Base-by-base conservation (phyloP, 768 basidiomycete species). In the Filobasidium floriforme region DNA sequence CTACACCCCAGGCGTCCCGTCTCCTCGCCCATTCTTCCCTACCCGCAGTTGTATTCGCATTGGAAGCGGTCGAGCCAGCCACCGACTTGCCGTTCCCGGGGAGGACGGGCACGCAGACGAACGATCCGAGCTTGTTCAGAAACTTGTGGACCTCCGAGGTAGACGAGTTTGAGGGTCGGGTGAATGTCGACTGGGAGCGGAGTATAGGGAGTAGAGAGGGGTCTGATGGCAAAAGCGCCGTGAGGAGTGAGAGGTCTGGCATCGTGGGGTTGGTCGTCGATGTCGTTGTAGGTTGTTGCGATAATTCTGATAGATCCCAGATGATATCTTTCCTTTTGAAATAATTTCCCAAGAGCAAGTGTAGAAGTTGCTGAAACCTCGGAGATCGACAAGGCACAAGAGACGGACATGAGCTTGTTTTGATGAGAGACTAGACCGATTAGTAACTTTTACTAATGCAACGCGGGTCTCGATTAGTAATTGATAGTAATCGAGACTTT, bases 141-240 rank as follows among this genome's bases (percentile, higher is more conserved):
- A 57, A 57, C 24, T 57, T 57, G 24, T 57, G 24, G 26, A 57
- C 24, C 15, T 24, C 18, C 14, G 54, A 15, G 22, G 22, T 24
- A 15, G 54, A 24, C 18, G 24, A 24, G 29, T 57, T 5, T 26
- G 54, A 57, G 29, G 54, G 54, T 14, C 24, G 54, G 4, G 54
- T 28, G 54, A 57, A 57, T 15, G 54, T 22, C 22, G 18, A 22
- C 6, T 49, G 46, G 12, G 54, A 40, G 41, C 29, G 63, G 3
- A 64, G 55, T 11, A 64, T 24, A 1, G 63, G 32, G 26, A 64
- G 37, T 3, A 64, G 63, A 1, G 52, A n/a, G 28, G 63, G 63
- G 26, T 55, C 41, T n/a, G 63, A 57, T 24, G 63, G 54, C 15
- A 59, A 26, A 40, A 59, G 61, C 1, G 43, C 22, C 6, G 54